These are phyloP conservation scores for Candida michaelii DNA, from an alignment of 805 yeast species.

Conservation along the genomic window DNA sequence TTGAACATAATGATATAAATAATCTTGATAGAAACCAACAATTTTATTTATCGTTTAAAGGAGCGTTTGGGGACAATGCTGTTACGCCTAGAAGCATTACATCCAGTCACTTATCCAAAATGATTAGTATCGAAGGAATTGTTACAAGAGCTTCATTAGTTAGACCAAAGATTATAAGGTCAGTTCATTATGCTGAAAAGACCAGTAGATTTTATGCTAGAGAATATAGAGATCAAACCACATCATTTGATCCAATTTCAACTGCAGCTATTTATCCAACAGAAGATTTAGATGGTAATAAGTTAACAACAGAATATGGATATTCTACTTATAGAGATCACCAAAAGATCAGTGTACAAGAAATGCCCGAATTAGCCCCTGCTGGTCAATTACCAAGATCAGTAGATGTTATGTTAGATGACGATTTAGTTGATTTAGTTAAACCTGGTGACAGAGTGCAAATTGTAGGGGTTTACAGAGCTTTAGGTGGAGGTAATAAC, in stretches of 20 bases:
- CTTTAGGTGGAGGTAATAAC: constrained; percentile 71
- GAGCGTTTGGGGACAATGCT: constrained; percentile 86
- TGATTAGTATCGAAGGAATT: constrained; percentile 91
- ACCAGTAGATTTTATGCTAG: constrained; percentile 85
- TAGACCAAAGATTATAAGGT: constrained; percentile 85
- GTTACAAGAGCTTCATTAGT: constrained; percentile 92
- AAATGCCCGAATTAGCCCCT: constrained; percentile 97
- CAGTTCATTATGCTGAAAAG: constrained; percentile 88
- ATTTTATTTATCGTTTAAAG: constrained; percentile 78
- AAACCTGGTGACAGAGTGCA: constrained; percentile 97
- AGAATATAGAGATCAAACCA: constrained; percentile 90
- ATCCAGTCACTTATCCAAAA: constrained; percentile 71
- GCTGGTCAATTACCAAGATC: constrained; percentile 97
- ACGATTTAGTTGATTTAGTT: constrained; percentile 85
- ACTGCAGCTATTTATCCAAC: constrained; percentile 89
- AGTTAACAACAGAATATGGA: constrained; percentile 87
- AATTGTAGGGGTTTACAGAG: constrained; percentile 89
- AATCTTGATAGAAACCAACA: constrained; percentile 60
- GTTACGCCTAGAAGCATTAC: constrained; percentile 86
- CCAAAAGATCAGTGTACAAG: constrained; percentile 90
- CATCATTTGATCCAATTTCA: constrained; percentile 79
- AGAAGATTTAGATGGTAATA: constrained; percentile 89
- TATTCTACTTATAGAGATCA: constrained; percentile 90
- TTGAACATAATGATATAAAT: constrained; percentile 55
- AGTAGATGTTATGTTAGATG: constrained; percentile 89